Base-by-base conservation (phyloP, 2,329 filamentous ascomycete genomes). In the Dactylellina cionopaga region DNA sequence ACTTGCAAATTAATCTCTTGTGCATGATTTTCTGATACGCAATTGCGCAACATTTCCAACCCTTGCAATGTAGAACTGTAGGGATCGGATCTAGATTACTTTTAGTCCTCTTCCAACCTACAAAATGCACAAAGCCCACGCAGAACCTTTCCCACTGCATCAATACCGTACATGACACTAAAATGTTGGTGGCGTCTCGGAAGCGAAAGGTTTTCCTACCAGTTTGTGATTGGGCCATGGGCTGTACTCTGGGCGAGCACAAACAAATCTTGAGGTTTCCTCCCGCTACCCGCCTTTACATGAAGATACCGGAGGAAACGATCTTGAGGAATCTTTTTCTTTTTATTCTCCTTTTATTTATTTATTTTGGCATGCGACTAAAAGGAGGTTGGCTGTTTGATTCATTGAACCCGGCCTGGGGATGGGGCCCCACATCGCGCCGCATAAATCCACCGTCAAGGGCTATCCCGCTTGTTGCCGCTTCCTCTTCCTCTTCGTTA, bases 141-240 rank as follows among this genome's bases (percentile, higher is more conserved):
- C 55, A 41, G 46, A 56, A 54, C 65, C 37, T 62, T 62, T 62
- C 65, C 65, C 41, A 68, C 54, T 55, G 41, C 56, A 54, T 60
- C 52, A 15, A 49, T 52, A 68, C 47, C 33, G 35, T 49, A 41
- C 63, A 46, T 62, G 55, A 60, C 65, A 58, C 65, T 70, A 70
- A 63, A 63, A 63, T 62, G 55, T 70, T 70, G 65, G 65, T 62
- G 64, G 64, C 64, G 65, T 70, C 56, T 70, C 65, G 65, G 65
- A 60, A 60, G 65, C 65, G 65, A 70, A 56, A 46, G 37, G 39
- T 46, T 49, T 22, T 47, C 15, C 17, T 44, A 17, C 27, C 27
- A 37, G 27, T 1, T 29, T 43, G 33, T 70, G 64, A 69, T 69
- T 69, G 65, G 65, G 29, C 27, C 13, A 39, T 43, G 65, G 65